Conservation (phyloP, 805 yeast species). For the Metschnikowia henanensis region DNA sequence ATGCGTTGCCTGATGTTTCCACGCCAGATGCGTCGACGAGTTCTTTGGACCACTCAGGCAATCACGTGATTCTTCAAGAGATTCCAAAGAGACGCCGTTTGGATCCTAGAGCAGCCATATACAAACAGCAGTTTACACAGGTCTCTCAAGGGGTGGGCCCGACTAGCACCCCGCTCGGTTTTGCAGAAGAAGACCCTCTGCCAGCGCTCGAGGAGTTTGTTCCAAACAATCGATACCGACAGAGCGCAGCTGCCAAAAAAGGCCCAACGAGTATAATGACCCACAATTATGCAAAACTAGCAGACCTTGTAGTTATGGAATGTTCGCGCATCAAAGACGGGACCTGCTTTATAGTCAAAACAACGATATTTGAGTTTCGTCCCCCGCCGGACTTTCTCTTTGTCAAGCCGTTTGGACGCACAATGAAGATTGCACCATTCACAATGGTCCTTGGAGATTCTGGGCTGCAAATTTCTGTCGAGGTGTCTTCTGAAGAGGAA, state of each 20-base stretch:
- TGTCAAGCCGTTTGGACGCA: constrained; percentile 17
- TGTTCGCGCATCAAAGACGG: not conserved
- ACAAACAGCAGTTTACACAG: constrained; percentile 6
- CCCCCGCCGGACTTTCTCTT: constrained; percentile 14
- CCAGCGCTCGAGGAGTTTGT: not conserved
- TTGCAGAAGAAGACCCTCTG: not conserved
- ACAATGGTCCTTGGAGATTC: constrained; percentile 3
- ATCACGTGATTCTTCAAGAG: not conserved
- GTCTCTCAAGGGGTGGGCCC: not conserved
- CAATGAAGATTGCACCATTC: constrained; percentile 16
- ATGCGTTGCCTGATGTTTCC: not conserved
- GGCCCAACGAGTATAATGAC: not conserved
- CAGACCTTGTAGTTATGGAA: not conserved
- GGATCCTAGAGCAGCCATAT: constrained; percentile 3
- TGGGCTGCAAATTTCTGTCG: constrained; percentile 1
- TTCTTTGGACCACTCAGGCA: not conserved
- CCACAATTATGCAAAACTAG: not conserved
- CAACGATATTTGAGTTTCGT: not conserved
- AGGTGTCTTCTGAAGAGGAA: constrained; percentile 13
- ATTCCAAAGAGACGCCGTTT: constrained; percentile 2
- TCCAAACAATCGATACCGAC: not conserved
- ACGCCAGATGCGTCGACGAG: not conserved
- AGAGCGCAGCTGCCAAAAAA: not conserved
- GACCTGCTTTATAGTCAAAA: constrained; percentile 6
- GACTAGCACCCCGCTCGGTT: not conserved